phyloP scores from a whole-genome alignment of 805 yeast genomes.

The Metschnikowia cubensis region DNA sequence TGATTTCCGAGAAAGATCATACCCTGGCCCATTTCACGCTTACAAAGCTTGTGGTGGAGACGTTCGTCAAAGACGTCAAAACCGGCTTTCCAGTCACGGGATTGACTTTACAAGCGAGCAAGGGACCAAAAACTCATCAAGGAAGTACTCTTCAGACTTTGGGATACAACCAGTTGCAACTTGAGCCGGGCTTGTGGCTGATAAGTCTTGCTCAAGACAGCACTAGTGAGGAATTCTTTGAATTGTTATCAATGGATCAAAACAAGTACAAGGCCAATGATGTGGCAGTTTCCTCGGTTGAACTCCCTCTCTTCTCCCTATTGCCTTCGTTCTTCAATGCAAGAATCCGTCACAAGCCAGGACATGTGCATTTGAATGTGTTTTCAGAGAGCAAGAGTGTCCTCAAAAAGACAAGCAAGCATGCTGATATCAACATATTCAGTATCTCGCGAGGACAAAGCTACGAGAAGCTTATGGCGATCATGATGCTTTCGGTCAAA shows the following conservation, averaged over 20 bases:
- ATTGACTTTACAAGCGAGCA: slow-evolving; percentile 40
- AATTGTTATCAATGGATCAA: slow-evolving; percentile 37
- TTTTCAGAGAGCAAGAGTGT: neutral
- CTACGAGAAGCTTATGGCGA: slow-evolving; percentile 68
- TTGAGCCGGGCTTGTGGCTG: slow-evolving; percentile 67
- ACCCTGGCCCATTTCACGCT: slow-evolving; percentile 41
- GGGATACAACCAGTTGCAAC: slow-evolving; percentile 80
- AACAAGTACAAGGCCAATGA: slow-evolving; percentile 38
- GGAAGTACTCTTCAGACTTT: slow-evolving; percentile 73
- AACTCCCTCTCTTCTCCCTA: slow-evolving; percentile 39
- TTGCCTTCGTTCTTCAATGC: slow-evolving; percentile 47
- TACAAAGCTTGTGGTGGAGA: slow-evolving; percentile 61
- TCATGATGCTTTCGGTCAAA: slow-evolving; percentile 80
- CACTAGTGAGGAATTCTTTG: slow-evolving; percentile 14
- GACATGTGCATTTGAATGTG: slow-evolving; percentile 12
- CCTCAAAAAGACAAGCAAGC: slow-evolving; percentile 1
- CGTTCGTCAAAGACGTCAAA: slow-evolving; percentile 51
- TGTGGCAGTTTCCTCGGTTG: slow-evolving; percentile 16
- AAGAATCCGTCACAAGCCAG: slow-evolving; percentile 35
- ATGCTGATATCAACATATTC: slow-evolving; percentile 65
- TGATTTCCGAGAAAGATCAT: slow-evolving; percentile 31
- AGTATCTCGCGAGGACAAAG: slow-evolving; percentile 79
- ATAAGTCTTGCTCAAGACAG: slow-evolving; percentile 43
- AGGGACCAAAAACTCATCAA: slow-evolving; percentile 33
- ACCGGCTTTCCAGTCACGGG: slow-evolving; percentile 46